Evolutionary conservation across 805 yeast species (phyloP).

Genomic region (Saccharomycopsis synnaedendra): DNA sequence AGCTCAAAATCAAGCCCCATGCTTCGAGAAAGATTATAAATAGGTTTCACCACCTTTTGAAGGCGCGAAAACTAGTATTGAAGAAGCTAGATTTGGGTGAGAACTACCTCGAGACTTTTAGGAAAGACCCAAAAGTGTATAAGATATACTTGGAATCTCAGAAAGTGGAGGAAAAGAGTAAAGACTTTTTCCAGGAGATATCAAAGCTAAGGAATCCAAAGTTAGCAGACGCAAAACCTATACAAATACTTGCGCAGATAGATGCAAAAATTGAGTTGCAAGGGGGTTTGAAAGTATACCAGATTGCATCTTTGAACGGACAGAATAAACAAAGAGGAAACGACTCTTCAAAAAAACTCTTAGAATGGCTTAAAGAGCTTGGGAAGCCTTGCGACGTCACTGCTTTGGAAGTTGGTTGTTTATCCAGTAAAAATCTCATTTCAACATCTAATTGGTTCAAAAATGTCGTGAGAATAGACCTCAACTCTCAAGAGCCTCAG

Average conservation of each 20-base stretch:
- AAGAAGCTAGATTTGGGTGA: not conserved
- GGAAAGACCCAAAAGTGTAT: too few relatives aligned
- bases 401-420: conserved; percentile 79
- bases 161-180: too few relatives aligned
- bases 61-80: conserved; percentile 6
- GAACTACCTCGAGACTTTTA: too few relatives aligned
- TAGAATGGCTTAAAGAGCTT: conserved; percentile 53
- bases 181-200: too few relatives aligned
- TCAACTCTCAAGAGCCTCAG: conserved; percentile 65
- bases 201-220: too few relatives aligned
- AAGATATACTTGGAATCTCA: too few relatives aligned
- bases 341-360: conserved; percentile 73
- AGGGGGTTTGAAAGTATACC: conserved; percentile 78
- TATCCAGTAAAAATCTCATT: conserved; percentile 57
- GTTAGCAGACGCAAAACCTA: not conserved
- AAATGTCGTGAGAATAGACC: conserved; percentile 53
- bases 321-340: conserved; percentile 76
- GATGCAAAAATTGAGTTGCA: conserved; percentile 48
- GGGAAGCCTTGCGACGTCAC: conserved; percentile 13
- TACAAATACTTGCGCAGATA: conserved; percentile 36
- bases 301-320: conserved; percentile 76
- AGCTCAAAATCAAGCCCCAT: conserved; percentile 9
- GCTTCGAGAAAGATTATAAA: conserved; percentile 12
- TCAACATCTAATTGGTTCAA: conserved; percentile 46
- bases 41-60: conserved; percentile 12